phyloP scores from a whole-genome alignment of 495 filamentous ascomycete genomes.

The Pseudevernia furfuracea region DNA sequence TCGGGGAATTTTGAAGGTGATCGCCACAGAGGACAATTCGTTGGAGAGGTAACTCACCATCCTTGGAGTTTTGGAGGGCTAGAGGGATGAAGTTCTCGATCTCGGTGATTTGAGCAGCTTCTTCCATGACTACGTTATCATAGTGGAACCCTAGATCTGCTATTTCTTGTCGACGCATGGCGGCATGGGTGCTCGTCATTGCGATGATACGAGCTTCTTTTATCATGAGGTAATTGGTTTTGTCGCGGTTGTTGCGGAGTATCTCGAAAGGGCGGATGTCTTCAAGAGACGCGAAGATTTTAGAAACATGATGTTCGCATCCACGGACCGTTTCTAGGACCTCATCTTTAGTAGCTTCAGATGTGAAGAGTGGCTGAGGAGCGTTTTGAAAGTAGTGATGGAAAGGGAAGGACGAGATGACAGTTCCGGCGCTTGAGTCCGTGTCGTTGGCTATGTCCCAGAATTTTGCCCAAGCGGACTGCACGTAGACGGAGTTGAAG shows the following conservation, averaged over 20 bases:
- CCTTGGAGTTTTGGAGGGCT: constrained; percentile 73
- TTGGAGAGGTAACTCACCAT: constrained; percentile 68
- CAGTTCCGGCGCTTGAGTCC: constrained; percentile 47
- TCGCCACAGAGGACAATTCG: constrained; percentile 89
- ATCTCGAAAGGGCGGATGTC: constrained; percentile 96
- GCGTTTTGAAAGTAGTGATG: constrained; percentile 81
- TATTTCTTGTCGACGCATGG: constrained; percentile 94
- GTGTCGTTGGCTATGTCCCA: constrained; percentile 48
- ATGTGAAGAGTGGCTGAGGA: constrained; percentile 74
- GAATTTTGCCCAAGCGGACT: constrained; percentile 83
- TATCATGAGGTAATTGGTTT: constrained; percentile 88
- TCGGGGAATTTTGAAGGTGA: constrained; percentile 92
- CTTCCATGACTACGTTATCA: constrained; percentile 98
- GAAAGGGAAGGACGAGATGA: constrained; percentile 79
- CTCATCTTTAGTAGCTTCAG: constrained; percentile 53
- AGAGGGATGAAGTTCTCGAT: constrained; percentile 94
- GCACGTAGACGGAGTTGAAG: constrained; percentile 87
- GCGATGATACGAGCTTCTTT: constrained; percentile 95
- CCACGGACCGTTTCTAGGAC: constrained; percentile 71
- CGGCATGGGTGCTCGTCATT: constrained; percentile 97
- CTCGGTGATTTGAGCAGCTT: constrained; percentile 96
- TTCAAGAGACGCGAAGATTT: constrained; percentile 86
- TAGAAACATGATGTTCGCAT: constrained; percentile 84
- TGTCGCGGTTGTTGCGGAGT: constrained; percentile 74
- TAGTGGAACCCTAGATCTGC: constrained; percentile 88